phyloP scores from a whole-genome alignment of 345 rosid species.

The Dimocarpus longan region DNA sequence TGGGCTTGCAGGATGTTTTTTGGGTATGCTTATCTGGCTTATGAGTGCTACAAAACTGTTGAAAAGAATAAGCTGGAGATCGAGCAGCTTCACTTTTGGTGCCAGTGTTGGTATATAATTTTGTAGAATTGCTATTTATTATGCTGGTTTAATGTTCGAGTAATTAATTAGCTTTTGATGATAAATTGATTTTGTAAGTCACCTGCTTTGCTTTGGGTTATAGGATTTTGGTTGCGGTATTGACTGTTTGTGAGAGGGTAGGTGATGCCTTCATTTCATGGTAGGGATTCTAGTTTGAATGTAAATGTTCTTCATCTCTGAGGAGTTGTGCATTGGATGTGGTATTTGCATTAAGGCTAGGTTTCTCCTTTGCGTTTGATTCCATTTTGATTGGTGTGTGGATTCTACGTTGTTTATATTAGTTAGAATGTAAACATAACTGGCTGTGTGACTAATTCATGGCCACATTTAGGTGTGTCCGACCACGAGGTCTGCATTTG shows the following conservation, averaged over 20 bases:
- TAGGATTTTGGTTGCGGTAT: slow-evolving; percentile 69
- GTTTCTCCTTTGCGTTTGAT: not conserved
- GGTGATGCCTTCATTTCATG: slow-evolving; percentile 69
- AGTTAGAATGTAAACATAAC: too few species aligned
- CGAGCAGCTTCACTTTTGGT: slow-evolving; percentile 68
- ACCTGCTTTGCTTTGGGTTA: slow-evolving; percentile 17
- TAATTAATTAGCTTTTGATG: not conserved
- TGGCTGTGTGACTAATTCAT: slow-evolving; percentile 15
- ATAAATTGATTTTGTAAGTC: not conserved
- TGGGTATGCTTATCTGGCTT: slow-evolving; percentile 71
- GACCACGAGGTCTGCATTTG: slow-evolving; percentile 85
- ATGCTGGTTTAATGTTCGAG: not conserved
- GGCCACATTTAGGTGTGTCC: slow-evolving; percentile 69
- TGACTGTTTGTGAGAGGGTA: slow-evolving; percentile 61
- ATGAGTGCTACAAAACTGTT: slow-evolving; percentile 61
- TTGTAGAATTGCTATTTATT: not conserved
- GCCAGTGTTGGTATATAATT: slow-evolving; percentile 56
- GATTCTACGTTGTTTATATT: too few species aligned
- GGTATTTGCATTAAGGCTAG: slow-evolving; percentile 94
- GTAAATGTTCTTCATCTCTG: slow-evolving; percentile 62
- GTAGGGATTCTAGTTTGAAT: slow-evolving; percentile 32
- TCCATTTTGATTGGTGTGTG: too few species aligned
- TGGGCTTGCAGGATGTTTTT: slow-evolving; percentile 45
- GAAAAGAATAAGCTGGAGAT: slow-evolving; percentile 60
- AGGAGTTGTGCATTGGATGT: slow-evolving; percentile 97